Percentiles rank a stretch among this genome's conserved stretches.
Conservation (phyloP, 495 filamentous ascomycete species). For the Cenococcum geophilum region DNA sequence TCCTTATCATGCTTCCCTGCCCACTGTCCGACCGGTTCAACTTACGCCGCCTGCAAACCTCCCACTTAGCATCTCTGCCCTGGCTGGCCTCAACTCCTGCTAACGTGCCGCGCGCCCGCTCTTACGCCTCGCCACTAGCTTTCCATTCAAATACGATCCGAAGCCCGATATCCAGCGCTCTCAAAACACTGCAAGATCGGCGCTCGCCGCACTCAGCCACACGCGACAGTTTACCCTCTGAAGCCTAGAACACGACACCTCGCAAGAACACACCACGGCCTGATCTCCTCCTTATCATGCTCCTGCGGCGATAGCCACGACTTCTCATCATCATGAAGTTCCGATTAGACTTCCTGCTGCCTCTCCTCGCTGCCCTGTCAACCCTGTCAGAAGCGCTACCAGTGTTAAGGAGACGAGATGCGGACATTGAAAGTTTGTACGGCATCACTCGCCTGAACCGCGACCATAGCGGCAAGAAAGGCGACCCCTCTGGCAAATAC, state of each 20-base stretch:
- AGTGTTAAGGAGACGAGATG: conserved; percentile 12
- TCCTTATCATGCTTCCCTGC: no score
- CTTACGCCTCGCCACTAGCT: background rate
- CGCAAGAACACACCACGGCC: background rate
- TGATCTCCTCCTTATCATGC: background rate
- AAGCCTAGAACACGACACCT: background rate
- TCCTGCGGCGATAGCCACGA: background rate
- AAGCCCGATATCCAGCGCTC: background rate
- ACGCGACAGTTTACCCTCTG: background rate
- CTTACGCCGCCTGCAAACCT: background rate
- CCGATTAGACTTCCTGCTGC: background rate
- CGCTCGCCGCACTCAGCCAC: background rate
- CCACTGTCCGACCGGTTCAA: background rate
- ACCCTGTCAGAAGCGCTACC: conserved; percentile 8
- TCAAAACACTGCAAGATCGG: background rate
- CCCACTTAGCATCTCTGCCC: background rate
- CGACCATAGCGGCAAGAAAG: conserved; percentile 23
- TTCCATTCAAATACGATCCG: background rate
- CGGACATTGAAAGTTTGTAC: conserved; percentile 14
- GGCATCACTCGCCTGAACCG: conserved; percentile 15
- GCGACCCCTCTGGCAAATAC: conserved; percentile 30
- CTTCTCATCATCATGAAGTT: background rate
- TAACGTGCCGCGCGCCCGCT: background rate
- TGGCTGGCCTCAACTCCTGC: background rate
- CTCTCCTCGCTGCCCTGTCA: conserved; percentile 2